Base-by-base conservation (phyloP, 1,284 basidiomycete genomes). In the Apiotrichum veenhuisii region DNA sequence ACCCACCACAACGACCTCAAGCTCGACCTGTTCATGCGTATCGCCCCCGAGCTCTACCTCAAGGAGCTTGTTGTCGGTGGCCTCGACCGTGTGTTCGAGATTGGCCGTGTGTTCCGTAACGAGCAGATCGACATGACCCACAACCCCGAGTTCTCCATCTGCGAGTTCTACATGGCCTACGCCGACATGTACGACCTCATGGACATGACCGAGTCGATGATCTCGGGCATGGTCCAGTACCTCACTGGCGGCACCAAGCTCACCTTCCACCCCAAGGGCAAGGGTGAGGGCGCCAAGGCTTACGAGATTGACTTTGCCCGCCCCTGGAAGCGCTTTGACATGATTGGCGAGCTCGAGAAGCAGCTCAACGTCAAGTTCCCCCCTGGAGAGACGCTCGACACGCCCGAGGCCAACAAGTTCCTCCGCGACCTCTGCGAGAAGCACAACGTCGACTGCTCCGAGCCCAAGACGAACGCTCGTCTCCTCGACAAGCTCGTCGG, bases 121-220 rank as follows among this genome's bases (percentile, higher is more conserved):
- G 96, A 99, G 77, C 90, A 93, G 52, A 99, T 99, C 75, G 96
- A 99, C 79, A 82, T 98, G 69, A 99, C 95, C 26, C 93, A 96
- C 78, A 96, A 96, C 78, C 92, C 93, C 63, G 91, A 95, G 75
- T 95, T 96, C 81, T 91, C 91, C 22, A 96, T 98, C 78, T 98
- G 95, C 83, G 95, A 99, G 81, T 98, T 99, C 80, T 98, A 98
- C 77, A 98, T 99, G 95, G 95, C 95, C 27, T 98, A 98, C 73
- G 95, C 95, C 62, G 95, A 98, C 78, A 96, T 97, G 92, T 90
- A 94, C 81, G 96, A 98, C 74, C 64, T 98, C 60, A 98, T 98
- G 95, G 94, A 98, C 58, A 84, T 98, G 64, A 99, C 95, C 37
- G 96, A 99, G 79, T 80, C 80, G 47, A 83, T 99, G 81, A 78